Conservation (phyloP, 768 basidiomycete species). For the Mycena epipterygia region DNA sequence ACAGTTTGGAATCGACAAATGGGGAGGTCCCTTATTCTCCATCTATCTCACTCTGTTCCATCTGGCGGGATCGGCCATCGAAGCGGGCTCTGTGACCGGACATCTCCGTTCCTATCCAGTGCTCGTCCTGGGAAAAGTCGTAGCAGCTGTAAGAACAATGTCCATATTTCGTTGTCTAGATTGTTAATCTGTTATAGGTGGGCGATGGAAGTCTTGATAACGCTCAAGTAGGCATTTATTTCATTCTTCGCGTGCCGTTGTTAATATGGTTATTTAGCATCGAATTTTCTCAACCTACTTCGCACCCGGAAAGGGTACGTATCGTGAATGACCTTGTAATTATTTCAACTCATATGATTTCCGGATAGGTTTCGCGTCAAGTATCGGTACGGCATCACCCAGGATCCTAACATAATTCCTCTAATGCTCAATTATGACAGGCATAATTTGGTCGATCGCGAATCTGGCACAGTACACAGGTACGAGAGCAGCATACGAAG, state of each 20-base stretch:
- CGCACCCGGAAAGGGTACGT: slow-evolving; percentile 55
- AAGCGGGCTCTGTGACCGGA: slow-evolving; percentile 56
- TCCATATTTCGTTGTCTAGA: background rate
- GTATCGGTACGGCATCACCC: background rate
- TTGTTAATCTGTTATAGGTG: background rate
- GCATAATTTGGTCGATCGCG: slow-evolving; percentile 46
- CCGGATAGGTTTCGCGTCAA: background rate
- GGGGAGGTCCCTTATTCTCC: slow-evolving; percentile 53
- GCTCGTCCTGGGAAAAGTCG: slow-evolving; percentile 55
- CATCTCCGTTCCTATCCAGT: slow-evolving; percentile 54
- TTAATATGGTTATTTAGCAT: slow-evolving; percentile 38
- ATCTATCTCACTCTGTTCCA: slow-evolving; percentile 54
- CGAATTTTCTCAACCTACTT: slow-evolving; percentile 60
- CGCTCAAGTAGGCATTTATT: background rate
- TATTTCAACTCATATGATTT: background rate
- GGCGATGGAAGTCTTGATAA: background rate
- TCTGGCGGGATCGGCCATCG: slow-evolving; percentile 50
- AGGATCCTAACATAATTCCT: background rate
- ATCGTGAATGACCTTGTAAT: slow-evolving; percentile 43
- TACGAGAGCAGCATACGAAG: background rate
- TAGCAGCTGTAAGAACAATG: slow-evolving; percentile 49
- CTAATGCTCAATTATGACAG: background rate
- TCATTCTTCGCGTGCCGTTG: background rate
- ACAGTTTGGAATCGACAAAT: slow-evolving; percentile 56
- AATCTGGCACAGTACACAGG: slow-evolving; percentile 52